phyloP scores from a whole-genome alignment of 1,139 yeast genomes.

The Yamadazyma pseudoaaseri region DNA sequence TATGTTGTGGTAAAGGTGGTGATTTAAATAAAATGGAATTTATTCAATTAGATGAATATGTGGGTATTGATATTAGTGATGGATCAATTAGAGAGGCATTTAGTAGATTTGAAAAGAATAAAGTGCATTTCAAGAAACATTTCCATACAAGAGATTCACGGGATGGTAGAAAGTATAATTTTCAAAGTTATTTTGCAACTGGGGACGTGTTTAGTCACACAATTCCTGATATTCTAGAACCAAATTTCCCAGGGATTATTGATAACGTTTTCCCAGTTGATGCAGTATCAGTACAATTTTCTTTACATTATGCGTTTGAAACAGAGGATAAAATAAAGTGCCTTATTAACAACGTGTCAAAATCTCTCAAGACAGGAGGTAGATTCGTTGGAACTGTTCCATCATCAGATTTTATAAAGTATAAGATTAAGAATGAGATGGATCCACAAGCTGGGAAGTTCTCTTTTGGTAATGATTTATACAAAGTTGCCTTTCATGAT shows the following conservation, averaged over 20 bases:
- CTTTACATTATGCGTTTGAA: constrained; percentile 92
- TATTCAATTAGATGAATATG: constrained; percentile 69
- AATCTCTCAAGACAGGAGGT: constrained; percentile 79
- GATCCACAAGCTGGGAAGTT: constrained; percentile 45
- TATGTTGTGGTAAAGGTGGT: constrained; percentile 99
- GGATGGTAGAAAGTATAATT: constrained; percentile 49
- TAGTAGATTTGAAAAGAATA: constrained; percentile 57
- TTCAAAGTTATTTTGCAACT: constrained; percentile 79
- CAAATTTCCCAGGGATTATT: constrained; percentile 48
- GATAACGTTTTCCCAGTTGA: constrained; percentile 81
- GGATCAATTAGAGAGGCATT: constrained; percentile 84
- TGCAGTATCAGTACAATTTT: constrained; percentile 84
- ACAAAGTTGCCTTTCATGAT: constrained; percentile 74
- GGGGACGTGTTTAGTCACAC: constrained; percentile 85
- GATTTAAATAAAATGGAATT: constrained; percentile 88
- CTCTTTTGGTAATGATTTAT: constrained; percentile 83
- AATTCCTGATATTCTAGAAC: constrained; percentile 70
- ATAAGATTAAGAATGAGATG: constrained; percentile 49
- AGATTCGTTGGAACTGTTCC: constrained; percentile 92
- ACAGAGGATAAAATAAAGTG: constrained; percentile 75
- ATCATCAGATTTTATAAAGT: constrained; percentile 77
- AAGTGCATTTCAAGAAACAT: constrained; percentile 24
- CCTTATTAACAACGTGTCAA: constrained; percentile 71
- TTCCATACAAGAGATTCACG: constrained; percentile 37
- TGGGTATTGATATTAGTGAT: constrained; percentile 92